Percentiles rank a stretch among this genome's conserved stretches.
Evolutionary conservation across 371 early-diverging fungal species (phyloP).

Genomic region (Dichotomocladium elegans): DNA sequence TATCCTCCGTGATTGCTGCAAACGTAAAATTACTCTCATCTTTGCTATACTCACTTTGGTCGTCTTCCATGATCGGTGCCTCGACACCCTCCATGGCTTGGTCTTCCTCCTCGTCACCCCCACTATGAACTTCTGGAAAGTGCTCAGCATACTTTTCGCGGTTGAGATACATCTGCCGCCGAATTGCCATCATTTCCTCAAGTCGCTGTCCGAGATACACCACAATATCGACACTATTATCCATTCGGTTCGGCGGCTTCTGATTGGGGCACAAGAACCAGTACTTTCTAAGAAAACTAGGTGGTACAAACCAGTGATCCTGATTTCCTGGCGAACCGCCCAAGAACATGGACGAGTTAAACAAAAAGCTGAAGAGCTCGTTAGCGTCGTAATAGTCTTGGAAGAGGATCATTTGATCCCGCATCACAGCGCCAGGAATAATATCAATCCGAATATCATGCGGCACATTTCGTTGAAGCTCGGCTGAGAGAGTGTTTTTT

Average conservation of each 20-base stretch:
- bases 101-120: no score
- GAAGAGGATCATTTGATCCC: conserved; percentile 44
- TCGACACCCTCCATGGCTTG: not conserved
- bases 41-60: not conserved
- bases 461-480: conserved; percentile 36
- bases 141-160: conserved; percentile 24
- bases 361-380: conserved; percentile 32
- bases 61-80: conserved; percentile 1
- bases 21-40: conserved; percentile 2
- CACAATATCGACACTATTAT: conserved; percentile 28
- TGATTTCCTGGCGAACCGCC: conserved; percentile 40
- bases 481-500: conserved; percentile 8
- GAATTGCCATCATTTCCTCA: conserved; percentile 16
- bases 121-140: no score
- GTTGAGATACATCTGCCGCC: conserved; percentile 34
- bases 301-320: conserved; percentile 38
- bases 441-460: conserved; percentile 46
- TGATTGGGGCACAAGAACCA: conserved; percentile 41
- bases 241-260: conserved; percentile 20
- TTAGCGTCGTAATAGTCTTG: conserved; percentile 42
- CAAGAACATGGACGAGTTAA: conserved; percentile 30
- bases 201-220: conserved; percentile 21
- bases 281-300: conserved; percentile 26
- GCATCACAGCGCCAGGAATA: conserved; percentile 40
- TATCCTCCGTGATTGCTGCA: conserved; percentile 12